Base-by-base conservation (phyloP, 208 protist genomes). In the Trypanosoma vivax region DNA sequence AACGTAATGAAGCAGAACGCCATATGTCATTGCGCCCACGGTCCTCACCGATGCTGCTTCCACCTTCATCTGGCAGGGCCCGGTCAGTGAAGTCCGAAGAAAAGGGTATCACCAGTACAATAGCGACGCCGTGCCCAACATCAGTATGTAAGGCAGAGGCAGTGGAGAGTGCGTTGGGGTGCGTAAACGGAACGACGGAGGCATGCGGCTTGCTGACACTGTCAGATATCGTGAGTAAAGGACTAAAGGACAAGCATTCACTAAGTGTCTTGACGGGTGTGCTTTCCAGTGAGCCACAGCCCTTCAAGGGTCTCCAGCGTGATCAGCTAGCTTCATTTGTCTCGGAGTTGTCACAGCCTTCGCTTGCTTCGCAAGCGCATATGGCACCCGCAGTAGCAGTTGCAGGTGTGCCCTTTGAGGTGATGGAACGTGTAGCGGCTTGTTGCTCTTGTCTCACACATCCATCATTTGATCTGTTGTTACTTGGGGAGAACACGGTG, bases 381-480 rank as follows among this genome's bases (percentile, higher is more conserved):
- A 31, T 23, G 3, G 11, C 28, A 25, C 7, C 25, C 16, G 11
- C 9, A 5, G 13, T 6, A 3, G 16, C 30, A 18, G 54, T 41
- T 10, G 19, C 29, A 21, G 46, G 10, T 24, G 21, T 67, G 19
- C 6, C 43, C 13, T 27, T n/a, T 5, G 35, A 10, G 18, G 18
- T 54, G 42, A 60, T 67, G 49, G 40, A 56, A 25, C 47, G 48
- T 5, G 73, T 58, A n/a, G 40, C 80, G 46, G 63, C 70, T 34
- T 79, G 77, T 59, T 72, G 66, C 25, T 60, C 70, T 28, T 76
- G 66, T 37, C 33, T 87, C 39, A 46, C 76, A 3, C 77, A 86
- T 47, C 62, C 76, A 5, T 64, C 70, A 21, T 79, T 91, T 42
- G 67, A 69, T 0, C 56, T 60, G 0, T 72, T 60, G 28, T 33